Percentiles rank a stretch among this genome's conserved stretches.
phyloP scores from a whole-genome alignment of 148 eudicot species.

The Rhododendron simsii region DNA sequence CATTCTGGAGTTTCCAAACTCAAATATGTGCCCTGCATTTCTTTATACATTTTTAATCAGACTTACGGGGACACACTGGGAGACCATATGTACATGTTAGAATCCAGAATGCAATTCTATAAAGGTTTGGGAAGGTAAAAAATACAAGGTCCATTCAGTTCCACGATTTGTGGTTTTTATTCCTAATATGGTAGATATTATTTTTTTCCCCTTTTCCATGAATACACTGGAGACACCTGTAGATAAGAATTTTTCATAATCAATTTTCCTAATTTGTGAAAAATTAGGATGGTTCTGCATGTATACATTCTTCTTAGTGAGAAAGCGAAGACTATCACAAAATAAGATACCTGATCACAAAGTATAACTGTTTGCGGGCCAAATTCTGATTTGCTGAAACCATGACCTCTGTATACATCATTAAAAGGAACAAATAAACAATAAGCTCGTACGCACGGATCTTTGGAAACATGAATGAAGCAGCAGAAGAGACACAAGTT shows the following conservation, averaged over 20 bases:
- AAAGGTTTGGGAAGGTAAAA: not conserved
- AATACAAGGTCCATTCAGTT: not conserved
- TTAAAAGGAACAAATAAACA: not conserved
- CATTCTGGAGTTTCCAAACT: not conserved
- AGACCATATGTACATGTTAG: not conserved
- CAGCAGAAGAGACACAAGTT: not conserved
- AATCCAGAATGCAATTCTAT: not conserved
- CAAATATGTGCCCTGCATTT: not conserved
- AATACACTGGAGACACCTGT: not conserved
- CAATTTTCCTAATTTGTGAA: not conserved
- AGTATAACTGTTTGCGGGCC: slow-evolving; percentile 65
- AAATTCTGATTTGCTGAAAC: slow-evolving; percentile 61
- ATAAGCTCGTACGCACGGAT: not conserved
- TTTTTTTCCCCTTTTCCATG: not conserved
- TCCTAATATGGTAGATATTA: not conserved
- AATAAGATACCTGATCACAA: slow-evolving; percentile 69
- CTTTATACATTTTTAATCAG: not conserved
- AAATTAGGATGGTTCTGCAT: not conserved
- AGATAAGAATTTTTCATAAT: not conserved
- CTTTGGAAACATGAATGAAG: not conserved
- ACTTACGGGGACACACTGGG: not conserved
- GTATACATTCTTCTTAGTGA: not conserved
- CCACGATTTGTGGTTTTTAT: not conserved
- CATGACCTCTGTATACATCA: slow-evolving; percentile 55
- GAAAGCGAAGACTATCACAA: not conserved